Base-by-base conservation (phyloP, 306 rosid genomes). In the Lathyrus tuberosus region DNA sequence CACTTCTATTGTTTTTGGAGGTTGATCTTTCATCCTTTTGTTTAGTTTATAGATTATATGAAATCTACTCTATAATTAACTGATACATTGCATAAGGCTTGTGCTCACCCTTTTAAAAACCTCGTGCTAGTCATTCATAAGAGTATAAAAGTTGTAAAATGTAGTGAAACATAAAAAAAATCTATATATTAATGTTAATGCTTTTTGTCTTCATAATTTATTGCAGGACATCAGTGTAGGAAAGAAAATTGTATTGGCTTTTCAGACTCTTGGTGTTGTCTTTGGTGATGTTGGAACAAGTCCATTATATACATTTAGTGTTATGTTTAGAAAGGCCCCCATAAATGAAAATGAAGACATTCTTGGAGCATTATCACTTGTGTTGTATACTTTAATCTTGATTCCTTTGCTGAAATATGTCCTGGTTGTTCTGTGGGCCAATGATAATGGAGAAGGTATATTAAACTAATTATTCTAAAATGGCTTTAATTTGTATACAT, bases 211-310 rank as follows among this genome's bases (percentile, higher is more conserved):
- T 58, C 4, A 71, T 65, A 49, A 69, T 63, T 58, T 47, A 30
- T 78, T 82, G 78, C 96, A 94, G 97, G 99, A 95, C 73, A 72
- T 84, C 81, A 80, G 85, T 70, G 2, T 85, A 80, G 96, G 93
- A 60, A 91, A 78, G 87, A 89, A 67, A 77, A 80, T 95, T 66
- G 49, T 71, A 60, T 84, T 95, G 74, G 91, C 88, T 77, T 89
- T 89, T 78, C 97, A 95, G 81, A 95, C 97, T 51, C 97, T 91
- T 72, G 99, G 99, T 76, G 92, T 95, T 71, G 97, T 95, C 75
- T 95, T 95, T 79, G 99, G 99, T 76, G 99, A 95, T 82, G 99
- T 95, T 82, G 99, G 97, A 74, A 95, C 99, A 6, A 91, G 99
- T 79, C 99, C 99, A 16, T 79, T 95, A 65, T 95, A 95, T 81